Evolutionary conservation across 179 eudicot genomes (phyloP).

Genomic region (Camellia oleifera): DNA sequence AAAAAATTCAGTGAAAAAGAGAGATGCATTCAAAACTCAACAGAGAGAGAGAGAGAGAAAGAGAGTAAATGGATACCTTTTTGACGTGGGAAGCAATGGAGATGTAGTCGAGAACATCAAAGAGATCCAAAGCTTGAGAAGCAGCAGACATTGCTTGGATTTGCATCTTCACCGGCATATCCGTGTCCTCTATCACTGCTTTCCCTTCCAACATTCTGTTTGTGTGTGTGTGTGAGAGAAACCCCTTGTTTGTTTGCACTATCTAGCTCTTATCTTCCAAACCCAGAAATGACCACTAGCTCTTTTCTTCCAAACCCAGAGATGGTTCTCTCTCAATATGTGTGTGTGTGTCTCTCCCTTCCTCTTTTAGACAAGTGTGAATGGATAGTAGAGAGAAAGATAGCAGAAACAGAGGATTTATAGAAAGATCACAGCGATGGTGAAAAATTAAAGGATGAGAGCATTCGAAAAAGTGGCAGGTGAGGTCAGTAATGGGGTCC

Average conservation of each 20-base stretch:
- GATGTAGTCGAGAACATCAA: constrained; percentile 72
- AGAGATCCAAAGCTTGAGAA: constrained; percentile 84
- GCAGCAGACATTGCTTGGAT: constrained; percentile 89
- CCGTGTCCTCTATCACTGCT: constrained; percentile 79
- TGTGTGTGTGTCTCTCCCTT: neutral
- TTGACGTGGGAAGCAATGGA: constrained; percentile 88
- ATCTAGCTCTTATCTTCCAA: too few relatives aligned
- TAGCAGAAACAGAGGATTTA: neutral
- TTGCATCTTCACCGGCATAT: constrained; percentile 95
- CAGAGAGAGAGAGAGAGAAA: too few relatives aligned
- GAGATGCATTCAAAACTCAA: neutral
- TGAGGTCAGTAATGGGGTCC: too few relatives aligned
- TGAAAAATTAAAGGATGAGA: too few relatives aligned
- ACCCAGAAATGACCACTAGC: too few relatives aligned
- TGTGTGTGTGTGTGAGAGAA: too few relatives aligned
- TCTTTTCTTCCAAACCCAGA: too few relatives aligned
- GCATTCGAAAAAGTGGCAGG: too few relatives aligned
- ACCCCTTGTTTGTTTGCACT: neutral
- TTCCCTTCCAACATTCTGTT: constrained; percentile 77
- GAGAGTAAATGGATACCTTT: constrained; percentile 40
- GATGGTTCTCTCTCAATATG: too few relatives aligned
- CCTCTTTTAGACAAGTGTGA: neutral
- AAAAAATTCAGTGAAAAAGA: too few relatives aligned
- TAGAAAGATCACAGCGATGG: too few relatives aligned
- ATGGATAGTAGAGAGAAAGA: neutral